Percentiles rank a stretch among this genome's conserved stretches.
phyloP scores from a whole-genome alignment of 2,329 filamentous ascomycete species.

The Pezicula carpinea region DNA sequence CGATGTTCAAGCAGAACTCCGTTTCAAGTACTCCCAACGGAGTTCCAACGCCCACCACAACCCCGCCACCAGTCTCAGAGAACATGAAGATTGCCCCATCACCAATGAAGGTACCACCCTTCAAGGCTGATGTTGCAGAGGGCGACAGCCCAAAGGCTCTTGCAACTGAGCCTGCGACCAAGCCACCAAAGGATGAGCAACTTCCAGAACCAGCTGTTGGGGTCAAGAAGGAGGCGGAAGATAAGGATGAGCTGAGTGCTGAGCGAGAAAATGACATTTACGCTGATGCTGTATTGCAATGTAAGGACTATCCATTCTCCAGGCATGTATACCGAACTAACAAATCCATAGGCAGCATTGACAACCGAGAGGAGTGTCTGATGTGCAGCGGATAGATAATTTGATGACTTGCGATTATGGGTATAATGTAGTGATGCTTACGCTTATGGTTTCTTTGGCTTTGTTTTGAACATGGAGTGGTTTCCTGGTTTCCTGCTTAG shows the following conservation, averaged over 20 bases:
- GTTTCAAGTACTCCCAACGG: conserved; percentile 46
- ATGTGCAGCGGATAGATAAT: conserved; percentile 85
- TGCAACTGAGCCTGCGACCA: conserved; percentile 60
- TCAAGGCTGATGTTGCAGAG: conserved; percentile 74
- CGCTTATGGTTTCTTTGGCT: conserved; percentile 15
- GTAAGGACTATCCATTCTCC: conserved; percentile 47
- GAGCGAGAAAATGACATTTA: conserved; percentile 90
- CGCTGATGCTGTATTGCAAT: conserved; percentile 83
- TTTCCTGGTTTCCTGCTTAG: no score
- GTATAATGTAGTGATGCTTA: conserved; percentile 21
- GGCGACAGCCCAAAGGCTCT: conserved; percentile 76
- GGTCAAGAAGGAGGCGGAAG: conserved; percentile 63
- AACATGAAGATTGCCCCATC: conserved; percentile 33
- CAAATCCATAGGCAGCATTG: conserved; percentile 68
- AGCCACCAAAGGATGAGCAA: conserved; percentile 60
- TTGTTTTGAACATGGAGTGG: conserved; percentile 1
- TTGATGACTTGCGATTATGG: conserved; percentile 11
- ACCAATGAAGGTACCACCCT: conserved; percentile 57
- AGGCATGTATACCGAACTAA: conserved; percentile 23
- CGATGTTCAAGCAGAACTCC: conserved; percentile 55
- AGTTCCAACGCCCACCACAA: conserved; percentile 63
- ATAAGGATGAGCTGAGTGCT: conserved; percentile 62
- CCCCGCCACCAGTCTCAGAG: conserved; percentile 53
- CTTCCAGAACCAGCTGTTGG: conserved; percentile 52
- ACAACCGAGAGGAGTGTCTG: conserved; percentile 89